Conservation (phyloP, 208 protist genomes). For the Crithidia fasciculata region DNA sequence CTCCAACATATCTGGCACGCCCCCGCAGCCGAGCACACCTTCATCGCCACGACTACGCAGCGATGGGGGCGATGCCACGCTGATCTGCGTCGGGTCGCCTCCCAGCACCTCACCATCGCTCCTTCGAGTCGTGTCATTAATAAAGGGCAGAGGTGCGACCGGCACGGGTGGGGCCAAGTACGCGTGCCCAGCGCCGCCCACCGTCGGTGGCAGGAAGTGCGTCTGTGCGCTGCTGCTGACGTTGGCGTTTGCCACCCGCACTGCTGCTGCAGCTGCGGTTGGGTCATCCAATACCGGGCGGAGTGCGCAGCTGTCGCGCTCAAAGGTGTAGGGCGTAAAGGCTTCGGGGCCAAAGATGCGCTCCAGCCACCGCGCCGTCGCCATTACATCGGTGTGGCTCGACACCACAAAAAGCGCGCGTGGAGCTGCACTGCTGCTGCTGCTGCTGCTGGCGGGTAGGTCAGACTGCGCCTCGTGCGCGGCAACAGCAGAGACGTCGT, state of each 20-base stretch:
- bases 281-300: slow-evolving; percentile 24
- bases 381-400: slow-evolving; percentile 44
- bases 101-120: background rate
- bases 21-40: background rate
- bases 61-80: background rate
- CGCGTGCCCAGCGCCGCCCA: background rate
- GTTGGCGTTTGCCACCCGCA: background rate
- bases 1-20: slow-evolving; percentile 10
- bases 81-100: slow-evolving; percentile 22
- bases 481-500: too few species aligned
- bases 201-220: background rate
- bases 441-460: background rate
- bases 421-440: slow-evolving; percentile 11
- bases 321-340: slow-evolving; percentile 55
- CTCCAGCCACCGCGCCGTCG: slow-evolving; percentile 47
- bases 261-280: background rate
- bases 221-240: too few species aligned
- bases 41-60: too few species aligned
- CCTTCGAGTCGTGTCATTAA: slow-evolving; percentile 12
- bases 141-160: slow-evolving; percentile 15
- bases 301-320: slow-evolving; percentile 33
- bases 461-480: background rate
- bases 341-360: slow-evolving; percentile 64
- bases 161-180: slow-evolving; percentile 5
- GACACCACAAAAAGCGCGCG: slow-evolving; percentile 58